Base-by-base conservation (phyloP, 2,329 filamentous ascomycete genomes). In the Hirsutella minnesotensis region DNA sequence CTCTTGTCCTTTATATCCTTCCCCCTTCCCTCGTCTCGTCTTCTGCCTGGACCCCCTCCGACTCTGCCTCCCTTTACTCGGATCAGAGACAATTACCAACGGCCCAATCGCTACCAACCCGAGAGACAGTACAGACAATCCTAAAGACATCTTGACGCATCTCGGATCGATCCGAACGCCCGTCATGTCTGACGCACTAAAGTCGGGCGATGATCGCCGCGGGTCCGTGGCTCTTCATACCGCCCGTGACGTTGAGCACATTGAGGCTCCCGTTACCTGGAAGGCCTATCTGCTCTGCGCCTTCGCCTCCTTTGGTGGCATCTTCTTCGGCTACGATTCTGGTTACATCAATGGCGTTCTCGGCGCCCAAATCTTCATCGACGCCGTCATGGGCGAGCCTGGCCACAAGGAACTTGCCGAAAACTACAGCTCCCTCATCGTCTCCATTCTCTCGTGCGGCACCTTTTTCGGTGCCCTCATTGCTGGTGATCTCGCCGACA, bases 391-490 rank as follows among this genome's bases (percentile, higher is more conserved):
- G 52, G 66, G 69, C 22, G 22, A 16, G 46, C 47, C 55, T 22
- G 59, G 51, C 38, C 55, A 52, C 24, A 51, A 46, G 0, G 46
- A 46, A 8, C 54, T 78, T 27, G 51, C 48, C 31, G 60, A 68
- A 35, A 59, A 60, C 49, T 55, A 75, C 57, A 62, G 62, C 45
- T 75, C 73, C 7, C 68, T 78, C 34, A 77, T 88, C 57, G 79
- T 79, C 56, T 86, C 83, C 18, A 87, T 90, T 52, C 75, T 90
- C 43, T 89, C 85, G 30, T 76, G 72, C 57, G 77, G 79, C 61
- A 87, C 84, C 53, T 90, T 89, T 72, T 83, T 87, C 47, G 80
- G 85, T 59, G 81, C 86, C 44, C 56, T 90, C 51, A 77, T 86
- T 47, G 84, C 82, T 45, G 85, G 85, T 70, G 83, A 87, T 59